These are phyloP conservation scores for Silybum marianum DNA, from an alignment of 129 eudicot genomes.

Conservation along the genomic window DNA sequence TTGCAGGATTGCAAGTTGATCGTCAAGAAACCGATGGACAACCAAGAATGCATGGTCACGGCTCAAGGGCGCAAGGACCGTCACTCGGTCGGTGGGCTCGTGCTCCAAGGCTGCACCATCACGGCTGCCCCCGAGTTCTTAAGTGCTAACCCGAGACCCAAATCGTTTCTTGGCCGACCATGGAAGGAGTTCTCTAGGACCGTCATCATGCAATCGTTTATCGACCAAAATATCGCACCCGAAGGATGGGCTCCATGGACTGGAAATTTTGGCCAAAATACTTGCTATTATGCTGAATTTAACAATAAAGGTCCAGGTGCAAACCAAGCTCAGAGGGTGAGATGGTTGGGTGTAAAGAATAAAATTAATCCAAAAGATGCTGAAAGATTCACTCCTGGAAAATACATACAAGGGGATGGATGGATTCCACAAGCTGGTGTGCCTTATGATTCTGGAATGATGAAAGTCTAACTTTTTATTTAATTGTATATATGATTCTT, in stretches of 20 bases:
- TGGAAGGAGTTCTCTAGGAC: conserved; percentile 55
- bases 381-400: conserved; percentile 32
- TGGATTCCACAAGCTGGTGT: conserved; percentile 53
- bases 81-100: conserved; percentile 36
- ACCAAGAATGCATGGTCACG: conserved; percentile 52
- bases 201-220: conserved; percentile 40
- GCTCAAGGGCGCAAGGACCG: conserved; percentile 53
- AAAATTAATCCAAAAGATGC: conserved; percentile 21
- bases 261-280: conserved; percentile 30
- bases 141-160: conserved; percentile 25
- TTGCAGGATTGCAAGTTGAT: conserved; percentile 57
- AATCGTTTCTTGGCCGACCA: conserved; percentile 51
- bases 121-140: conserved; percentile 31
- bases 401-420: conserved; percentile 44
- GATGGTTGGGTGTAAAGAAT: conserved; percentile 52
- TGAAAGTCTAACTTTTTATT: conserved; percentile 18
- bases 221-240: conserved; percentile 44
- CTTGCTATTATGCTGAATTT: conserved; percentile 49
- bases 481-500: conserved; percentile 13
- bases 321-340: conserved; percentile 34
- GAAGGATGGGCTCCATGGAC: conserved; percentile 65
- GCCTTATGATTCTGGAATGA: conserved; percentile 56
- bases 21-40: conserved; percentile 36
- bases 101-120: conserved; percentile 49
- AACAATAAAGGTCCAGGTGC: conserved; percentile 64